Evolutionary conservation across 2,329 filamentous ascomycete genomes (phyloP).

Genomic region (Aureobasidium vineae): DNA sequence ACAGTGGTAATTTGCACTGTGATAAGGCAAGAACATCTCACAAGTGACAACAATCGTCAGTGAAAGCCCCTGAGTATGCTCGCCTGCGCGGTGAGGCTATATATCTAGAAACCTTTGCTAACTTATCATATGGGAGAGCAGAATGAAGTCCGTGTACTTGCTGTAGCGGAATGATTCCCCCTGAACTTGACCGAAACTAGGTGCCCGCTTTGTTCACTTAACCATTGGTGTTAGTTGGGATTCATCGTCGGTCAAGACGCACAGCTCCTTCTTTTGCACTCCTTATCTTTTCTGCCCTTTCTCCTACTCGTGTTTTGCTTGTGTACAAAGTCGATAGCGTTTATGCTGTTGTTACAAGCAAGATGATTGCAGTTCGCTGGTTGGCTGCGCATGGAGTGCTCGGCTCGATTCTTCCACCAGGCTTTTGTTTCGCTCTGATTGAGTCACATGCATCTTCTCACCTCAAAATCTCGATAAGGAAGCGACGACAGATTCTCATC

Average conservation of each 20-base stretch:
- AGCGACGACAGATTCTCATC: neutral
- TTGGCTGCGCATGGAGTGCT: neutral
- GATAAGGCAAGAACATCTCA: too few species aligned
- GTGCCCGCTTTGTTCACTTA: neutral
- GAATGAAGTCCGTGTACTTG: neutral
- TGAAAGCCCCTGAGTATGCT: neutral
- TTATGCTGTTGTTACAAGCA: neutral
- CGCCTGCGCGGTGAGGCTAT: neutral
- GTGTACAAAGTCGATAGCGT: too few species aligned
- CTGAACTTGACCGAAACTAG: neutral
- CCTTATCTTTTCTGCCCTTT: too few species aligned
- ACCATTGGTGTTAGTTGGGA: neutral
- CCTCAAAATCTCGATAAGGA: neutral
- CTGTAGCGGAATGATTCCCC: neutral
- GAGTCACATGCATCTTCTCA: neutral
- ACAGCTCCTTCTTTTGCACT: neutral
- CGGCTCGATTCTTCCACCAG: neutral
- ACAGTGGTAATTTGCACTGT: too few species aligned
- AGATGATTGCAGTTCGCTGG: neutral
- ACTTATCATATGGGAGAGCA: conserved; percentile 1
- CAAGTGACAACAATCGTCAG: neutral
- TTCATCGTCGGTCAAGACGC: neutral
- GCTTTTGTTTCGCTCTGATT: neutral
- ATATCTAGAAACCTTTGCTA: neutral
- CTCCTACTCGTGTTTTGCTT: too few species aligned